Base-by-base conservation (phyloP, 2,329 filamentous ascomycete species). In the Fusarium chaquense region DNA sequence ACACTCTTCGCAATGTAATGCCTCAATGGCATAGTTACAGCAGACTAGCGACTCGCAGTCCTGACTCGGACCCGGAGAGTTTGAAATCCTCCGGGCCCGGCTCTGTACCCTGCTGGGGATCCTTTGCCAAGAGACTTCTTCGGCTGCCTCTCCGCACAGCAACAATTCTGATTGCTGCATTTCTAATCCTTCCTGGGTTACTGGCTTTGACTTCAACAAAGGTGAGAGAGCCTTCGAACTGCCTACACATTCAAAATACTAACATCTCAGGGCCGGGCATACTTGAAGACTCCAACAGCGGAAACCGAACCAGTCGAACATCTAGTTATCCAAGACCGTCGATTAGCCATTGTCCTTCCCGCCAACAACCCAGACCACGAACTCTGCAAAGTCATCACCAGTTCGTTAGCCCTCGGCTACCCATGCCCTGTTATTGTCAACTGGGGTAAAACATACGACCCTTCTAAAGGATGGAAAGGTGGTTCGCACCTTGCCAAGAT, bases 381-480 rank as follows among this genome's bases (percentile, higher is more conserved):
- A 12, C 65, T 77, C 0, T 77, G 76, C 62, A 77, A 77, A 32
- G 68, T 72, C 9, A 58, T 76, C 18, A 62, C 67, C 12, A 75
- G 73, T 26, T 69, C 65, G 4, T 36, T 76, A 16, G 75, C 70
- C 0, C 44, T 74, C 2, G 76, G 74, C 0, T 77, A 75, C 36
- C 76, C 76, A 0, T 69, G 68, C 3, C 75, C 75, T 0, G 57
- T 76, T 2, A 72, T 78, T 13, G 64, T 76, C 16, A 78, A 77
- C 46, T 78, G 75, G 76, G 57, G 60, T 3, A 69, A 70, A 28
- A 58, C 63, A 4, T 73, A 56, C 3, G 35, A 65, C 2, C 45
- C 69, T 3, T 46, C 59, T 0, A 53, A 57, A 6, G 46, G 57
- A 3, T 71, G 67, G 35, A 67, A 70, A 1, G 65, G 59, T 2